phyloP scores from a whole-genome alignment of 257 asterid genomes.

The Solanum appendiculatum region DNA sequence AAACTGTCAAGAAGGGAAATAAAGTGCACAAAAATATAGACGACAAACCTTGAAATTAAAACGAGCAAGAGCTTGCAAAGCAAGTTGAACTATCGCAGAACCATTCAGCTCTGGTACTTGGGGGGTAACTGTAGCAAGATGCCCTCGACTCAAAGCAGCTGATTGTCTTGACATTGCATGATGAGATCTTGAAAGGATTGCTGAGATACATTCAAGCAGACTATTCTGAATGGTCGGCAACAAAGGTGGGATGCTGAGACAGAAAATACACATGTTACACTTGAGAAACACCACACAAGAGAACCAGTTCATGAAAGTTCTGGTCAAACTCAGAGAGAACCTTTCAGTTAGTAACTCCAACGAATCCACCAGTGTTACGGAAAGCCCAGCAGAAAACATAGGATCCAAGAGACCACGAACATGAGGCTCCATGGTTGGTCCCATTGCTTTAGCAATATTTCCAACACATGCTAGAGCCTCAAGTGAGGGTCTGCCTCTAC shows the following conservation, averaged over 20 bases:
- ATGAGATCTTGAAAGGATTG: constrained; percentile 69
- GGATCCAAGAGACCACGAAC: constrained; percentile 87
- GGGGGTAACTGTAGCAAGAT: constrained; percentile 41
- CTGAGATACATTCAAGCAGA: constrained; percentile 84
- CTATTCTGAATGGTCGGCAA: constrained; percentile 82
- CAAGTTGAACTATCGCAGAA: constrained; percentile 85
- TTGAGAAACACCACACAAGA: neutral
- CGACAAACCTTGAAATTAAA: constrained; percentile 73
- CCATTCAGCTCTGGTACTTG: constrained; percentile 82
- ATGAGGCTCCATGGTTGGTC: constrained; percentile 77
- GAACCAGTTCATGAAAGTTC: neutral
- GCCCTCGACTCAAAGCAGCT: constrained; percentile 42
- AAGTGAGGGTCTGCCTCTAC: constrained; percentile 88
- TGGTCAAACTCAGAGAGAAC: constrained; percentile 19
- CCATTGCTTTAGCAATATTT: constrained; percentile 97
- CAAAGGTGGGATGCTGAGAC: constrained; percentile 82
- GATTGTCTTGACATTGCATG: constrained; percentile 65
- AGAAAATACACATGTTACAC: constrained; percentile 12
- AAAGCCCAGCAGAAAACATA: constrained; percentile 91
- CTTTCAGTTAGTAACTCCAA: constrained; percentile 79
- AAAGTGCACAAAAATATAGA: neutral
- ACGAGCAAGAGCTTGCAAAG: constrained; percentile 84
- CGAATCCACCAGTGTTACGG: constrained; percentile 74
- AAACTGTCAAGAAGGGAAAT: neutral
- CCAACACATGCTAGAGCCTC: constrained; percentile 99